Percentiles rank a stretch among this genome's conserved stretches.
phyloP scores from a whole-genome alignment of 371 early-diverging fungal species.

The Lichtheimia corymbifera region DNA sequence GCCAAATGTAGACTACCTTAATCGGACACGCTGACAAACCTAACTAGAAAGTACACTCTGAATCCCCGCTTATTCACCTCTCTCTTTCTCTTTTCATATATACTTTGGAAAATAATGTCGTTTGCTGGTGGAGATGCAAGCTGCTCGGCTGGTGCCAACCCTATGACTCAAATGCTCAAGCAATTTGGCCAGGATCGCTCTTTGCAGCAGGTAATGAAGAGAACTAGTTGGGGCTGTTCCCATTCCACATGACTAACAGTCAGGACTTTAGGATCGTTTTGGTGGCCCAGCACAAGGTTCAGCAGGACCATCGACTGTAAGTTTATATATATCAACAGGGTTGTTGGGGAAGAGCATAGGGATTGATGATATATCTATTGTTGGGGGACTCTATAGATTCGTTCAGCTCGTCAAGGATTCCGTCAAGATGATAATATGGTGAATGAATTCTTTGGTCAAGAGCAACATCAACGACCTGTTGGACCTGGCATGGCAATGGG shows the following conservation, averaged over 20 bases:
- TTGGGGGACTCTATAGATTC: conserved; percentile 18
- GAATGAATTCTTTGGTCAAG: conserved; percentile 62
- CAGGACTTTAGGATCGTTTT: conserved; percentile 37
- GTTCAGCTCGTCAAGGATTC: conserved; percentile 21
- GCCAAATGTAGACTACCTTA: too few relatives aligned
- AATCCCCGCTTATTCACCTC: background rate
- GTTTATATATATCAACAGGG: background rate
- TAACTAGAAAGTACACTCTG: too few relatives aligned
- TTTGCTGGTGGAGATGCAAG: conserved; percentile 49
- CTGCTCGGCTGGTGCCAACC: conserved; percentile 59
- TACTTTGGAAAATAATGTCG: conserved; percentile 14
- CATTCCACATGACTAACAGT: background rate
- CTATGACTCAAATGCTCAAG: conserved; percentile 61
- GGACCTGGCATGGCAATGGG: conserved; percentile 9
- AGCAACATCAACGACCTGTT: conserved; percentile 27
- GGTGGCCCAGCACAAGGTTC: conserved; percentile 30
- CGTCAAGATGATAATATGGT: conserved; percentile 44
- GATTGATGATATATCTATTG: too few relatives aligned
- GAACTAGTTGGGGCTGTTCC: background rate
- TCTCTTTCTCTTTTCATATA: conserved; percentile 5
- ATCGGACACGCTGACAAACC: too few relatives aligned
- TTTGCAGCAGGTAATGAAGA: conserved; percentile 42
- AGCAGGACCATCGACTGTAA: conserved; percentile 40
- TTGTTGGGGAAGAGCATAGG: background rate
- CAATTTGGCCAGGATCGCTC: conserved; percentile 56